Evolutionary conservation across 1,284 basidiomycete species (phyloP), one percentile per base, ranked within the genome.

Genomic region (Moesziomyces globuligerus): DNA sequence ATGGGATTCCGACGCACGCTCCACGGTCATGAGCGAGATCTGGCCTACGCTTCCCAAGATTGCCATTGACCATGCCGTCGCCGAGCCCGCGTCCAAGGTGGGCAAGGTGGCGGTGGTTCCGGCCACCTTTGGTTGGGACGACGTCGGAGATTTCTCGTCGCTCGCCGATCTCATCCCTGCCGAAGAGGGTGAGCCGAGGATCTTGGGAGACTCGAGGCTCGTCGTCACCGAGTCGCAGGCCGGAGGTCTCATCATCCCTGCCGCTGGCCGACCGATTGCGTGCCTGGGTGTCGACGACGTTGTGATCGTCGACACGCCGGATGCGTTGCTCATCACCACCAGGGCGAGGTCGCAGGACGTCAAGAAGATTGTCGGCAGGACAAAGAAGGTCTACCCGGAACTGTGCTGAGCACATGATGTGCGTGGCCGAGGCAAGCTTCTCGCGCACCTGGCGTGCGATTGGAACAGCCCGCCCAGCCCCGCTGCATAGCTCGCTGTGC

Each of bases 51-150:
- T 82, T 28, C 73, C 77, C 48, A 82, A 82, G 74, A 82, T 82
- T 37, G 81, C 81, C 11, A 82, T 82, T 40, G 81, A 82, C 53
- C 81, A 82, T 44, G 81, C 81, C 18, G 79, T 82, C 2, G 81
- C 81, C 11, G 81, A 82, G 60, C 81, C 81, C 1, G 81, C 81
- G 10, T 74, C 77, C 34, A 76, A 72, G 44, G 65, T 71, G 10
- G 81, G 81, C 37, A 73, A 78, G 47, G 81, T 82, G 13, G 81
- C 81, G 2, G 81, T 82, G 10, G 70, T 82, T 1, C 81, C 81
- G 0, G 81, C 81, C 28, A 82, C 81, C 2, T 82, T 82, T 28
- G 81, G 81, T 60, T 82, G 81, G 81, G 81, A 82, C 46, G 81
- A 82, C 37, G 81, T 82, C 15, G 81, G 81, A 29, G 81, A 82